Evolutionary conservation across 306 rosid species (phyloP).

Genomic region (Fragaria nilgerrensis): DNA sequence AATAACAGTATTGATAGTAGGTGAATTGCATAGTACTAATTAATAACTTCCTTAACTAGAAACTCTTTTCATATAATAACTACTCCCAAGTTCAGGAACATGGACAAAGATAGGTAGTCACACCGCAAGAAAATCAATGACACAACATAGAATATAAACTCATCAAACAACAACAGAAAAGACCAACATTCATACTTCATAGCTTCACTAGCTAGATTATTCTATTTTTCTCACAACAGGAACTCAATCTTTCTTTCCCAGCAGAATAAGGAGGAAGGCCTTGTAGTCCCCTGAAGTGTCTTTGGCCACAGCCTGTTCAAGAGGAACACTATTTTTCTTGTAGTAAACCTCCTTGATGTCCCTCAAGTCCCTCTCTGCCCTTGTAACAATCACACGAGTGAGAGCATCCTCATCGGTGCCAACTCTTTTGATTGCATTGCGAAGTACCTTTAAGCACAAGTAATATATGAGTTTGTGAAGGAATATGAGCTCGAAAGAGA

Average conservation of each 20-base stretch:
- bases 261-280: conserved; percentile 60
- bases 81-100: not conserved
- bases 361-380: conserved; percentile 82
- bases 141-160: conserved; percentile 2
- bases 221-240: not conserved
- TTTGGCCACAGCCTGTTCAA: conserved; percentile 65
- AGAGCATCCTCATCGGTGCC: conserved; percentile 77
- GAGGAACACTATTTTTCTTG: conserved; percentile 72
- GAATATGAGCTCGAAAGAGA: not conserved
- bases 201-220: not conserved
- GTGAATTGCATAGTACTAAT: too few relatives aligned
- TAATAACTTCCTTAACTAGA: too few relatives aligned
- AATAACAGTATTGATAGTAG: too few relatives aligned
- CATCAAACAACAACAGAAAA: conserved; percentile 5
- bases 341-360: conserved; percentile 58
- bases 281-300: conserved; percentile 72
- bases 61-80: not conserved
- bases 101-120: not conserved
- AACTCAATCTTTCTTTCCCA: conserved; percentile 50
- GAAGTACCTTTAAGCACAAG: conserved; percentile 34
- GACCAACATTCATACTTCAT: not conserved
- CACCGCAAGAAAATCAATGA: not conserved
- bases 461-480: not conserved
- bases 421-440: conserved; percentile 48
- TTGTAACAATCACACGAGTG: conserved; percentile 69